A percentile compares a stretch with the other conserved stretches of the same genome.
Evolutionary conservation across 2,329 filamentous ascomycete genomes (phyloP).

Genomic region (Diaporthe helianthi): DNA sequence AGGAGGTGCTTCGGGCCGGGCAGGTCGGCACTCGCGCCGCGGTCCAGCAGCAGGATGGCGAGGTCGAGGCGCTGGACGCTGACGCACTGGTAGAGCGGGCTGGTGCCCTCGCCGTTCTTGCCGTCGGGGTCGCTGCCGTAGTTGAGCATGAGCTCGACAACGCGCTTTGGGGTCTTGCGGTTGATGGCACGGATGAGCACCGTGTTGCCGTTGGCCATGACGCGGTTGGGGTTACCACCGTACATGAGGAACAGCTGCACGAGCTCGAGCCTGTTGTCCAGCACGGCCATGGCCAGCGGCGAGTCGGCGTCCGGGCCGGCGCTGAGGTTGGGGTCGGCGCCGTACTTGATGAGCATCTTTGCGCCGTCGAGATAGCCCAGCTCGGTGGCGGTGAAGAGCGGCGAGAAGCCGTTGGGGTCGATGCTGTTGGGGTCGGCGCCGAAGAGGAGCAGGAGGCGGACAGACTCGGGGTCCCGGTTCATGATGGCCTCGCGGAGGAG

Average conservation of each 20-base stretch:
- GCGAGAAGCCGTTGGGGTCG: constrained; percentile 57
- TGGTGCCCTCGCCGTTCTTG: constrained; percentile 68
- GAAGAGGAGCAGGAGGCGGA: constrained; percentile 63
- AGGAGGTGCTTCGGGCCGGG: constrained; percentile 74
- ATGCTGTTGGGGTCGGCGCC: constrained; percentile 62
- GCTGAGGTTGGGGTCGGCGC: constrained; percentile 47
- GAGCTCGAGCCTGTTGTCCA: constrained; percentile 61
- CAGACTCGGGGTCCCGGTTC: constrained; percentile 58
- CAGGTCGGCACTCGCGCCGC: constrained; percentile 71
- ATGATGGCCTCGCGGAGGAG: constrained; percentile 61
- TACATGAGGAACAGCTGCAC: constrained; percentile 67
- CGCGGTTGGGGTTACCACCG: constrained; percentile 62
- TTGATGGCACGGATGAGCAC: constrained; percentile 66
- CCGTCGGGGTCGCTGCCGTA: constrained; percentile 65
- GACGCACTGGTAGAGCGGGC: constrained; percentile 69
- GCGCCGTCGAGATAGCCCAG: constrained; percentile 63
- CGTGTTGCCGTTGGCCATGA: constrained; percentile 65
- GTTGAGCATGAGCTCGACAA: constrained; percentile 66
- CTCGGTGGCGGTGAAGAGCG: constrained; percentile 59
- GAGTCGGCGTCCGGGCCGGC: constrained; percentile 59
- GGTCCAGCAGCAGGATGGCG: constrained; percentile 56
- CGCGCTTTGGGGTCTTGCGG: constrained; percentile 59
- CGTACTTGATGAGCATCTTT: constrained; percentile 68
- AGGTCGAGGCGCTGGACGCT: constrained; percentile 60
- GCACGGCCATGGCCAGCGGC: constrained; percentile 58